phyloP scores from a whole-genome alignment of 2,329 filamentous ascomycete species.

The Botrytis galanthina region DNA sequence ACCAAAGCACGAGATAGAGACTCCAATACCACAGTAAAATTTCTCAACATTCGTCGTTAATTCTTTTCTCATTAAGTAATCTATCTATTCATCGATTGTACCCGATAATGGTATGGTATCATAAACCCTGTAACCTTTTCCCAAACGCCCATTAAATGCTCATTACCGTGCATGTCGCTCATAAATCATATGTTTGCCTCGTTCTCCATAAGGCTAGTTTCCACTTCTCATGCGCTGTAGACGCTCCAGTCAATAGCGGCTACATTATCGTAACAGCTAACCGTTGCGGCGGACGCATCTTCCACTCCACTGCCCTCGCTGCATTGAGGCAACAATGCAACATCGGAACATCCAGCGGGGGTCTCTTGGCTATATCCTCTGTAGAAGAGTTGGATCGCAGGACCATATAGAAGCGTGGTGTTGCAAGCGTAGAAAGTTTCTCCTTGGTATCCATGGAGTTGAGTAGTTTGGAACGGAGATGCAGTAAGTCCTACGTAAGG shows the following conservation, averaged over 20 bases:
- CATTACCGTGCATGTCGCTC: neutral
- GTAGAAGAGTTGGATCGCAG: slow-evolving; percentile 39
- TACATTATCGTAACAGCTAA: slow-evolving; percentile 45
- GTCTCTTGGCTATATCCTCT: slow-evolving; percentile 41
- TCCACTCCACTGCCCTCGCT: slow-evolving; percentile 40
- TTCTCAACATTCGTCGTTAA: neutral
- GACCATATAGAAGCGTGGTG: slow-evolving; percentile 45
- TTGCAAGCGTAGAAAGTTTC: slow-evolving; percentile 47
- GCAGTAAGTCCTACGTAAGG: slow-evolving; percentile 40
- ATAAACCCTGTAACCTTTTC: neutral
- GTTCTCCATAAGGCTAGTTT: neutral
- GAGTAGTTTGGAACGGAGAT: slow-evolving; percentile 41
- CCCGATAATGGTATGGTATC: slow-evolving; percentile 11
- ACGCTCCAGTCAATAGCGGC: slow-evolving; percentile 42
- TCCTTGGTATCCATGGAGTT: slow-evolving; percentile 31
- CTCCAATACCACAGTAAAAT: neutral
- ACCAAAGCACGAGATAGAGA: neutral
- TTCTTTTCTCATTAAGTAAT: slow-evolving; percentile 1
- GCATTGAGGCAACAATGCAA: slow-evolving; percentile 48
- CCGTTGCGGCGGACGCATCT: slow-evolving; percentile 43
- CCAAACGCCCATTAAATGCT: slow-evolving; percentile 1
- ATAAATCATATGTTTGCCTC: neutral
- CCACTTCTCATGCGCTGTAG: slow-evolving; percentile 27
- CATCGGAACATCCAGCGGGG: slow-evolving; percentile 44
- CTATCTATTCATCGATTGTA: slow-evolving; percentile 14